These are phyloP conservation scores for Colletotrichum lindemuthianum DNA, from an alignment of 2,329 filamentous ascomycete species.

Conservation along the genomic window DNA sequence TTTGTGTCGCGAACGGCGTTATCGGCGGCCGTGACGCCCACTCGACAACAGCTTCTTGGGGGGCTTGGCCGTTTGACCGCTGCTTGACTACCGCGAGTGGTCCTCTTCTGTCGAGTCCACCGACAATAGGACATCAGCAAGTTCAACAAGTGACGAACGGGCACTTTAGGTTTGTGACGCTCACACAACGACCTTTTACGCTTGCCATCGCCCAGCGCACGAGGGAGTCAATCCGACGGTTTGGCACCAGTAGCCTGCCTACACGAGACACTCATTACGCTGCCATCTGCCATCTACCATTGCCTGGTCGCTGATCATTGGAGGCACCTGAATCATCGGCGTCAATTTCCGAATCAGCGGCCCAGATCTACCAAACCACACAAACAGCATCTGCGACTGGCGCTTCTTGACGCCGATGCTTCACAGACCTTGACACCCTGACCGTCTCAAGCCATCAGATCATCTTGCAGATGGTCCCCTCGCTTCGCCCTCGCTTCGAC, in stretches of 20 bases:
- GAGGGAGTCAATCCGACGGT: neutral
- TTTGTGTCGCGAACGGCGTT: neutral
- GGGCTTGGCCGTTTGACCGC: neutral
- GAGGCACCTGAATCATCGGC: neutral
- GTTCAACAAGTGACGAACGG: neutral
- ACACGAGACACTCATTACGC: neutral
- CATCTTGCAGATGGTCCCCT: neutral
- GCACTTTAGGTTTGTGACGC: too few relatives aligned
- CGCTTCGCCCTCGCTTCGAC: neutral
- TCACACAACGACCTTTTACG: neutral
- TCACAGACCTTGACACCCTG: neutral
- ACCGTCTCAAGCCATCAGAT: neutral
- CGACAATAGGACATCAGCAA: neutral
- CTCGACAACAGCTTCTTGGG: slow-evolving; percentile 6
- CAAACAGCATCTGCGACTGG: too few relatives aligned
- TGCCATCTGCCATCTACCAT: neutral
- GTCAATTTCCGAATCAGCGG: too few relatives aligned
- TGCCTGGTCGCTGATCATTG: neutral
- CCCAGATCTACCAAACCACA: too few relatives aligned
- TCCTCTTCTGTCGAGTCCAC: neutral
- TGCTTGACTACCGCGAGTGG: neutral
- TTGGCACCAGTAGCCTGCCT: neutral
- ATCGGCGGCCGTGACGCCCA: too few relatives aligned
- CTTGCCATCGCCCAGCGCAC: neutral
- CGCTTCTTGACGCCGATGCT: too few relatives aligned